Evolutionary conservation across 208 protist genomes (phyloP).

Genomic region (Acanthamoeba castellanii): DNA sequence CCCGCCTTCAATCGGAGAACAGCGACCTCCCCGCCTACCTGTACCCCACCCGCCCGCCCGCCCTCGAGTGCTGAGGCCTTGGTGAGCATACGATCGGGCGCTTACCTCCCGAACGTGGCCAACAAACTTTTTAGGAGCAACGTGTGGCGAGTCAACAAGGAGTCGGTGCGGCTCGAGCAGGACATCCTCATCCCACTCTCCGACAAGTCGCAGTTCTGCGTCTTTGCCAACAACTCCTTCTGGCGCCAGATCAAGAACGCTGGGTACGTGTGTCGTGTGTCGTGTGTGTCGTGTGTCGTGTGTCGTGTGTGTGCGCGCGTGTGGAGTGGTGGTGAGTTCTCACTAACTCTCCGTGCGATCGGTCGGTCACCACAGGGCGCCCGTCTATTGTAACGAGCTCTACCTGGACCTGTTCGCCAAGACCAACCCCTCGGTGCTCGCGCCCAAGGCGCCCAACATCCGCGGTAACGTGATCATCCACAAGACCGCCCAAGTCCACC

Average conservation of each 20-base stretch:
- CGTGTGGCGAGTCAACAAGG: conserved; percentile 68
- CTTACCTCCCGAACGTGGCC: no score
- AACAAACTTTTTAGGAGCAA: no score
- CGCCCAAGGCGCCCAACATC: conserved; percentile 75
- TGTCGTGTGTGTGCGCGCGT: no score
- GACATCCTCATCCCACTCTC: conserved; percentile 77
- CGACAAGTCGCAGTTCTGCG: conserved; percentile 74
- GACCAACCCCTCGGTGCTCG: conserved; percentile 76
- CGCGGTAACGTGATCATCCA: conserved; percentile 86
- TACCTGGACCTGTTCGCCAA: conserved; percentile 80
- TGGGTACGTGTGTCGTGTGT: conserved; percentile 71
- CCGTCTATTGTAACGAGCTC: conserved; percentile 78
- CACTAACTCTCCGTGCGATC: conserved; percentile 38
- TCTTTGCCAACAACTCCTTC: conserved; percentile 72
- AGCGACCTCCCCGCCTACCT: conserved; percentile 48
- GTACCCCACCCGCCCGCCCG: background rate
- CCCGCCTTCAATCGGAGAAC: conserved; percentile 55
- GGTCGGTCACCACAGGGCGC: conserved; percentile 58
- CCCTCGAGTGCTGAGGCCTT: background rate
- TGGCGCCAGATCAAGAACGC: conserved; percentile 85
- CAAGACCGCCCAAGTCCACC: conserved; percentile 78
- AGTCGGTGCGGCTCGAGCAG: conserved; percentile 71
- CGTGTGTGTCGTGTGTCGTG: no score
- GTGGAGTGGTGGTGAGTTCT: background rate
- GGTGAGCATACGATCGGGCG: no score